Conservation (phyloP, 2,329 filamentous ascomycete genomes). For the Cytospora schulzeri region DNA sequence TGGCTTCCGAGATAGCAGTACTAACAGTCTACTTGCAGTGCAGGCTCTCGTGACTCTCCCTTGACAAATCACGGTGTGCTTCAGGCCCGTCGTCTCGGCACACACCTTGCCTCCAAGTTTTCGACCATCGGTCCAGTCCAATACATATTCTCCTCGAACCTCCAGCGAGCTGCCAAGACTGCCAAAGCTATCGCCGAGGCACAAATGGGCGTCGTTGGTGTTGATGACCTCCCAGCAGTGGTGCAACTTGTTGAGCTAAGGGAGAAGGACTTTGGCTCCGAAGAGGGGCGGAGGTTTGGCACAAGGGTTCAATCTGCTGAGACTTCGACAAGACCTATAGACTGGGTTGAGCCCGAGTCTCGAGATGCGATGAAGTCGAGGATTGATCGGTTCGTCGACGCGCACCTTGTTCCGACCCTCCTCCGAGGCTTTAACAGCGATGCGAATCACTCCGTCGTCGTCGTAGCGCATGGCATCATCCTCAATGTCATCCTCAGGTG, state of each 20-base stretch:
- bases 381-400: conserved; percentile 66
- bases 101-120: conserved; percentile 53
- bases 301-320: conserved; percentile 34
- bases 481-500: conserved; percentile 68
- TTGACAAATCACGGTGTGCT: conserved; percentile 81
- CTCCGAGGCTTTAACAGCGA: conserved; percentile 23
- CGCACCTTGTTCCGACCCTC: conserved; percentile 50
- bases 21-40: conserved; percentile 52
- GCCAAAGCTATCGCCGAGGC: conserved; percentile 66
- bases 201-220: conserved; percentile 40
- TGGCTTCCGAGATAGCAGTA: conserved; percentile 46
- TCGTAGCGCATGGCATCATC: conserved; percentile 85
- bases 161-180: conserved; percentile 73
- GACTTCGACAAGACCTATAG: conserved; percentile 30
- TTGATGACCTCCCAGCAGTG: conserved; percentile 30
- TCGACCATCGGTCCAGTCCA: conserved; percentile 44
- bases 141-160: conserved; percentile 77
- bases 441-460: conserved; percentile 51
- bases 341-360: conserved; percentile 55
- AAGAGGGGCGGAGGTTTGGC: conserved; percentile 65
- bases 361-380: conserved; percentile 66
- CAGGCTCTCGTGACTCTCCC: conserved; percentile 77
- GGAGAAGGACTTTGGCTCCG: conserved; percentile 74
- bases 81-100: conserved; percentile 72
- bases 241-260: conserved; percentile 55